Base-by-base conservation (phyloP, 2,329 filamentous ascomycete species). In the Immersiporthe knoxdaviesiana region DNA sequence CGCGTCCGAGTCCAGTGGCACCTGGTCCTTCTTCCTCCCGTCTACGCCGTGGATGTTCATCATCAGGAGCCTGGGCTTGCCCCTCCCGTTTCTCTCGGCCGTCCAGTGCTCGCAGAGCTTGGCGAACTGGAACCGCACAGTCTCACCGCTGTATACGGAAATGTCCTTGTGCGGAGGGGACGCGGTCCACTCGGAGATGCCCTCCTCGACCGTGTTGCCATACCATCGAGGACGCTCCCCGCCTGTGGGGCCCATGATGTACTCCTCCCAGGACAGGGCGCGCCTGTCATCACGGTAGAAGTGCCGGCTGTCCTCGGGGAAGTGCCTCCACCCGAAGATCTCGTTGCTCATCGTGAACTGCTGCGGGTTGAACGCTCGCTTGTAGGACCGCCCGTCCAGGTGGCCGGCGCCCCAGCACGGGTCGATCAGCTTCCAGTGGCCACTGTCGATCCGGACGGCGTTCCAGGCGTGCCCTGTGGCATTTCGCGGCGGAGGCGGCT, bases 361-460 rank as follows among this genome's bases (percentile, higher is more conserved):
- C 10, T 84, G 79, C 0, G 93, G 88, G 1, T 83, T 85, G 78
- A 97, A 97, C 3, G 82, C 77, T 74, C 91, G 86, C 58, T 86
- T 86, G 80, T 94, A 97, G 1, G 83, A 79, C 68, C 85, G 80
- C 21, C 76, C 83, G 58, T 84, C 79, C 11, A 97, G 80, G 71
- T 88, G 83, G 1, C 95, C 95, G 0, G 95, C 93, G 52, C 96
- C 96, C 96, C 96, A 99, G 77, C 95, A 98, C 0, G 91, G 81
- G 76, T 99, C 96, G 63, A 98, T 81, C 1, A 98, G 85, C 79
- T 97, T 97, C 95, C 95, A 98, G 72, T 89, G 87, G 2, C 92
- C 93, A 35, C 90, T 87, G 74, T 98, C 95, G 69, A 98, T 93
- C 65, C 89, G 87, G 8, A 97, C 93, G 0, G 92, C 94, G 76